A percentile compares a stretch with the other conserved stretches of the same genome.
These are phyloP conservation scores for slime mould (Dictyostelium discoideum) DNA, from an alignment of 78 protist genomes.

Conservation along the genomic window DNA sequence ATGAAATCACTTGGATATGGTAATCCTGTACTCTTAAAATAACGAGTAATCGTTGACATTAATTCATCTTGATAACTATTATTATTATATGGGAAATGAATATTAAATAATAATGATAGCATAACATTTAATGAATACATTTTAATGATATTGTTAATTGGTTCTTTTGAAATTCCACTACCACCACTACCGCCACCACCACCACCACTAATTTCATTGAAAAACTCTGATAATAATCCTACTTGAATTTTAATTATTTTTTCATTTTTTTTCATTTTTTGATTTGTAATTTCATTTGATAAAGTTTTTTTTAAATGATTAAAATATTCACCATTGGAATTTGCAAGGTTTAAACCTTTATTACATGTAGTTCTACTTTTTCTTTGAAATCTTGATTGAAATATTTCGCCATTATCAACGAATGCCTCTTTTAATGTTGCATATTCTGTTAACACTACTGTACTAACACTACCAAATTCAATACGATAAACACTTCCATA, in stretches of 20 bases:
- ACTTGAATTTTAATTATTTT: neutral
- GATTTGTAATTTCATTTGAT: neutral
- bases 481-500: conserved; percentile 42
- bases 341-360: neutral
- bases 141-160: neutral
- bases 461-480: conserved; percentile 22
- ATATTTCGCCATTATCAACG: neutral
- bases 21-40: neutral
- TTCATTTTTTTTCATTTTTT: neutral
- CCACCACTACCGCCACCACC: neutral
- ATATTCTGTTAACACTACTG: conserved; percentile 36
- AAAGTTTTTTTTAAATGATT: neutral
- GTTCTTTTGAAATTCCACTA: neutral
- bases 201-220: neutral
- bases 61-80: neutral
- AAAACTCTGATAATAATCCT: neutral
- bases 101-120: neutral
- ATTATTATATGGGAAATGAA: neutral
- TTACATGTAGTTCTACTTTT: neutral
- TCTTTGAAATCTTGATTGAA: conserved; percentile 6
- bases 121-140: conserved; percentile 13
- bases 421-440: conserved; percentile 29
- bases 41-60: neutral
- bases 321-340: conserved; percentile 36
- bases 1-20: conserved; percentile 35